Percentiles rank a stretch among this genome's conserved stretches.
Conservation (phyloP, 768 basidiomycete genomes). For the Lyophyllum shimeji region DNA sequence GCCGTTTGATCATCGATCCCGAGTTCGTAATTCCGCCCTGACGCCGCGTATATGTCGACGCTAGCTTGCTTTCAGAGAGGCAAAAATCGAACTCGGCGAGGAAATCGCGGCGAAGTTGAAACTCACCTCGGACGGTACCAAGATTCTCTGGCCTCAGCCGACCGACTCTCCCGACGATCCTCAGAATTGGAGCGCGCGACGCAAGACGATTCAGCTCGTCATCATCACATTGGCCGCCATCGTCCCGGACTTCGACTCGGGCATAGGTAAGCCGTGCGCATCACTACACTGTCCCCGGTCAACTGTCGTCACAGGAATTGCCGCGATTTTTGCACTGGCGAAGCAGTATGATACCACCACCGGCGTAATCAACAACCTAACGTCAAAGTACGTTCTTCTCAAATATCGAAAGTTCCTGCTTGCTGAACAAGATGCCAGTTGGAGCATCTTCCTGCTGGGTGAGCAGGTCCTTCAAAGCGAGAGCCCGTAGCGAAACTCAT, state of each 20-base stretch:
- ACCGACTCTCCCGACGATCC: slow-evolving; percentile 62
- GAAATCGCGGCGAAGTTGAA: slow-evolving; percentile 54
- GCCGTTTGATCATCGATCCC: slow-evolving; percentile 62
- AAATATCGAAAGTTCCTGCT: not conserved
- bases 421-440: slow-evolving; percentile 31
- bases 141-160: slow-evolving; percentile 71
- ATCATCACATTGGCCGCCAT: slow-evolving; percentile 65
- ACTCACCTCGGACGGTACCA: slow-evolving; percentile 53
- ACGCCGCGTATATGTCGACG: not conserved
- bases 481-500: not conserved
- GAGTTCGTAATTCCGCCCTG: slow-evolving; percentile 36
- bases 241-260: slow-evolving; percentile 68
- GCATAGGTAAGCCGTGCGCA: slow-evolving; percentile 44
- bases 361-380: slow-evolving; percentile 23
- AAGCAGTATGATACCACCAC: slow-evolving; percentile 53
- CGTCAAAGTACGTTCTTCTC: slow-evolving; percentile 44
- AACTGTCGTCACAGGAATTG: slow-evolving; percentile 44
- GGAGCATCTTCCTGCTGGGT: slow-evolving; percentile 68
- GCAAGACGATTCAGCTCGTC: slow-evolving; percentile 55
- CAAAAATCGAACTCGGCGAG: slow-evolving; percentile 60
- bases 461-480: slow-evolving; percentile 9
- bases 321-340: slow-evolving; percentile 60
- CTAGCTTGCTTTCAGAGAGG: slow-evolving; percentile 42
- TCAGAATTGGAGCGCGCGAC: slow-evolving; percentile 52
- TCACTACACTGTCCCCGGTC: not conserved